These are phyloP conservation scores for Pseudogymnoascus sp. DNA, from an alignment of 2,329 filamentous ascomycete species.

Conservation along the genomic window DNA sequence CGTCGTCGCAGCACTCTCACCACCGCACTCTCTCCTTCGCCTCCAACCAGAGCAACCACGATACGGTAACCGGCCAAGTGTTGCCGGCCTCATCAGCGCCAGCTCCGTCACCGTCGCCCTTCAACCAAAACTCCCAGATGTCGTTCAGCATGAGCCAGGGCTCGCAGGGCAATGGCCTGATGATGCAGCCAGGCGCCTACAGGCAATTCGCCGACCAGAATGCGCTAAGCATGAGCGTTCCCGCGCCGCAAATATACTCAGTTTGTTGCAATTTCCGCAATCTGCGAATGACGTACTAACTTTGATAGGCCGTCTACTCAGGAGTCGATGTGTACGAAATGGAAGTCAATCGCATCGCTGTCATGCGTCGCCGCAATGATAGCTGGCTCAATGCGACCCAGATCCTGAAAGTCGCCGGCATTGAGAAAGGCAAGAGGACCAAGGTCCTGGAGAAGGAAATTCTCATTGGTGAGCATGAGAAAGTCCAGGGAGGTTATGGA, in stretches of 20 bases:
- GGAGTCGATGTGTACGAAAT: constrained; percentile 97
- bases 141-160: constrained; percentile 29
- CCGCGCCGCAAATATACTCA: constrained; percentile 50
- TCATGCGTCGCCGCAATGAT: constrained; percentile 92
- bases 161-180: constrained; percentile 25
- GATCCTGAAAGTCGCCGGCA: constrained; percentile 92
- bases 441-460: constrained; percentile 99
- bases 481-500: constrained; percentile 95
- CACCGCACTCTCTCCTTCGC: background rate
- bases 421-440: constrained; percentile 95
- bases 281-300: background rate
- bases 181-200: constrained; percentile 26
- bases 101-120: background rate
- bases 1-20: background rate
- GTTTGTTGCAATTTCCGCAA: constrained; percentile 32
- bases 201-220: constrained; percentile 23
- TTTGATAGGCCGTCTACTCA: constrained; percentile 73
- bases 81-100: constrained; percentile 1
- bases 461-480: constrained; percentile 90
- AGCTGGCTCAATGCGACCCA: constrained; percentile 98
- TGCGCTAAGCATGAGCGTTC: constrained; percentile 19
- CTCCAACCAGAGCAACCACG: background rate
- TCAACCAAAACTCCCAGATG: constrained; percentile 18
- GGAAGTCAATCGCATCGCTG: constrained; percentile 86
- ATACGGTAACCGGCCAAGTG: constrained; percentile 1